Base-by-base conservation (phyloP, 2,329 filamentous ascomycete genomes). In the Fusarium pilosicola region DNA sequence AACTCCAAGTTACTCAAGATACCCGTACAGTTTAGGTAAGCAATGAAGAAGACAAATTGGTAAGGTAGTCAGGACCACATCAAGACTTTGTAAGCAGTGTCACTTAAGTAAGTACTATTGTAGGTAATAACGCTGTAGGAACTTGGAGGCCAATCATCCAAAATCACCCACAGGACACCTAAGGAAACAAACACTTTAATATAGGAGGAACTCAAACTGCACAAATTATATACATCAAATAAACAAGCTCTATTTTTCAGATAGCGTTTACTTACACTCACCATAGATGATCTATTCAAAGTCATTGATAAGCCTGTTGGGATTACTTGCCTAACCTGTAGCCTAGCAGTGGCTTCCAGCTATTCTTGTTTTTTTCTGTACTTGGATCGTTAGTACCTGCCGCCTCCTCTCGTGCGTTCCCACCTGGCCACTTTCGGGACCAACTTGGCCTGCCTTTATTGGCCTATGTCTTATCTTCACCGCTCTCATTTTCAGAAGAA, bases 361-460 rank as follows among this genome's bases (percentile, higher is more conserved):
- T 15, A 14, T 38, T 48, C 28, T 48, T 39, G 7, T n/a, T n/a
- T 11, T n/a, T 28, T 45, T 34, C 20, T 22, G 18, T 24, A 54
- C 34, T n/a, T 34, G 20, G 28, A 45, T 41, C 30, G n/a, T 39
- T 39, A 44, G 55, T 45, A 62, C 32, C 38, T 55, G 42, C 48
- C 42, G 28, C 39, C 39, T 44, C n/a, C 46, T 42, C 38, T 49
- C 42, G 39, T 51, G 60, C 46, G 49, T 49, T 73, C 48, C 65
- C 60, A 70, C 41, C 60, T 45, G 71, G 57, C 68, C 71, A 51
- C 42, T 14, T 72, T 46, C 34, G 39, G 68, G 71, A 44, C 71
- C 71, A 52, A 26, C 49, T 36, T 62, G 36, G 54, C n/a, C 24
- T 70, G 8, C n/a, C 26, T 45, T 28, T 68, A 59, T 72, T 68